phyloP scores from a whole-genome alignment of 169 alveolate species.

The Plasmodium gonderi region DNA sequence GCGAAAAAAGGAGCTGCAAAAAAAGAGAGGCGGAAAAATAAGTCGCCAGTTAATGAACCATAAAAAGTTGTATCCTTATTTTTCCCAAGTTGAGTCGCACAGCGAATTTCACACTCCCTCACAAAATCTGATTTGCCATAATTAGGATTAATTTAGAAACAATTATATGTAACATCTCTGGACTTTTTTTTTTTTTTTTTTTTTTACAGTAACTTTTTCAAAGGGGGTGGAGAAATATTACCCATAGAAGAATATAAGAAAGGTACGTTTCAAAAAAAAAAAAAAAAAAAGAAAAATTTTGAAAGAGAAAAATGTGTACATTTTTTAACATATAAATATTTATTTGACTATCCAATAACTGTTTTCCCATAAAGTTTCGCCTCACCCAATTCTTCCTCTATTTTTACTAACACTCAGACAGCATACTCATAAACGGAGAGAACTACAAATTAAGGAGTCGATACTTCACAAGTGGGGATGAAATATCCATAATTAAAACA shows the following conservation, averaged over 20 bases:
- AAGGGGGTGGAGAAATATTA: slow-evolving; percentile 52
- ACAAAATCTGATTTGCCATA: too few species aligned
- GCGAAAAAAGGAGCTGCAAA: background rate
- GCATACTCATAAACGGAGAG: slow-evolving; percentile 27
- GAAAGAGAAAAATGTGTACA: too few species aligned
- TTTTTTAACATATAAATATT: too few species aligned
- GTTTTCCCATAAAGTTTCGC: background rate
- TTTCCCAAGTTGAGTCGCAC: background rate
- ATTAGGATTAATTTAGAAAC: background rate
- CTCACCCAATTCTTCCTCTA: background rate
- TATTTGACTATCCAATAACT: too few species aligned
- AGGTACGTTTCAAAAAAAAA: background rate
- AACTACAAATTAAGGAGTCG: slow-evolving; percentile 17
- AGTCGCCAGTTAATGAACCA: background rate
- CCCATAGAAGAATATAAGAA: slow-evolving; percentile 55
- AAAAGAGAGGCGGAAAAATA: background rate
- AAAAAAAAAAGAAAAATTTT: background rate
- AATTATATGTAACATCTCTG: background rate
- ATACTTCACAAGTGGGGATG: slow-evolving; percentile 33
- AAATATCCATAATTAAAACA: slow-evolving; percentile 25
- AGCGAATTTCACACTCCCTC: background rate
- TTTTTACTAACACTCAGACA: background rate
- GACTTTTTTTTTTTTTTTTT: background rate
- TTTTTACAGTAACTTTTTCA: slow-evolving; percentile 55
- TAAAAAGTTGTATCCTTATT: background rate